Conservation (phyloP, 1,284 basidiomycete genomes). For the Malassezia cuniculi region DNA sequence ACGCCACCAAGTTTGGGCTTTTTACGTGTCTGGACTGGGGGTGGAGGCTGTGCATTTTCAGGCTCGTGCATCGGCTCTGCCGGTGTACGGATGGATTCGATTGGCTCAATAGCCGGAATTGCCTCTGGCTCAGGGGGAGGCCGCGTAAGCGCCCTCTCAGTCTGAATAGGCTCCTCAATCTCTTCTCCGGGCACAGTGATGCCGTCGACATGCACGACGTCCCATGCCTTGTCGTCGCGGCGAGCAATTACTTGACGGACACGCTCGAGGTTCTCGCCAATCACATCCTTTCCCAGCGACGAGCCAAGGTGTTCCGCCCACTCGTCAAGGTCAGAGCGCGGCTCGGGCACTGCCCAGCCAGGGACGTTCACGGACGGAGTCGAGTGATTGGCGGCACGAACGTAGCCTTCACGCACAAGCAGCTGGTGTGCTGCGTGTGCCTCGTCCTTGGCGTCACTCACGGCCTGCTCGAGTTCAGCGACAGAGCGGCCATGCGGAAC, state of each 20-base stretch:
- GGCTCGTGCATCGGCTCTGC: too few relatives aligned
- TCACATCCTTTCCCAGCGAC: slow-evolving; percentile 4
- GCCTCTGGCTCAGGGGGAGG: too few relatives aligned
- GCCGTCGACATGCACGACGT: too few relatives aligned
- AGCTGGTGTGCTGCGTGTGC: not conserved
- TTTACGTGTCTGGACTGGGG: slow-evolving; percentile 3
- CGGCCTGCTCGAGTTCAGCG: too few relatives aligned
- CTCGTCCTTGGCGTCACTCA: too few relatives aligned
- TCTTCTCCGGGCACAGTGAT: too few relatives aligned
- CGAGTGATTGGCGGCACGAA: not conserved
- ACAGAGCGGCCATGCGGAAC: too few relatives aligned
- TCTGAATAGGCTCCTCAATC: too few relatives aligned
- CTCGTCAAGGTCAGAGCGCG: slow-evolving; percentile 6
- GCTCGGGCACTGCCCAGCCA: not conserved
- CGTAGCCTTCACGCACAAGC: not conserved
- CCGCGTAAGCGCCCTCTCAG: too few relatives aligned
- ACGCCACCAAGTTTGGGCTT: slow-evolving; percentile 9
- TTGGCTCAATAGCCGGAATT: too few relatives aligned
- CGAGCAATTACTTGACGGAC: slow-evolving; percentile 1
- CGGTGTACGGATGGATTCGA: not conserved
- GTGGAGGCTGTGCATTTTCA: too few relatives aligned
- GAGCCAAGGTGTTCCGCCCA: not conserved
- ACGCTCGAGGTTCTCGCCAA: slow-evolving; percentile 1
- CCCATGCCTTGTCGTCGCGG: slow-evolving; percentile 6
- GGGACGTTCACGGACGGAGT: not conserved